Base-by-base conservation (phyloP, 1,139 yeast genomes). In the Blastobotrys apis region DNA sequence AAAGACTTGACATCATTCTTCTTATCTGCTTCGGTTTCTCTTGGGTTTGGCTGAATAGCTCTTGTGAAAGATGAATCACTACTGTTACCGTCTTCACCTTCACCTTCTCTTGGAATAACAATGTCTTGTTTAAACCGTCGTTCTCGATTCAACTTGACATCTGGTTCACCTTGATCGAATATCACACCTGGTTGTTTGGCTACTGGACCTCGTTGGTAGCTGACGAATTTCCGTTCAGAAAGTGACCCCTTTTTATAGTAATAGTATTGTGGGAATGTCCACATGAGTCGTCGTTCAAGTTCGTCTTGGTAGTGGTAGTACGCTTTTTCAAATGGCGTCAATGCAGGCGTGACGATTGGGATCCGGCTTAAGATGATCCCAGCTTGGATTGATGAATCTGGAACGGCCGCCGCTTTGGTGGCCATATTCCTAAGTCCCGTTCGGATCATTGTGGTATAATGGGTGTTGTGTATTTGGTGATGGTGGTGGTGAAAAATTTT, bases 201-300 rank as follows among this genome's bases (percentile, higher is more conserved):
- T 2, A 81, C 77, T 8, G 96, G 95, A 44, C 82, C 81, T 49
- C 73, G 74, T 62, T 90, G 95, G 39, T 84, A 81, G 56, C 81
- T 79, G 45, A 80, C 69, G 66, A 80, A 92, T 58, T 79, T 79
- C 63, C 88, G 85, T 62, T 88, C 96, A 8, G 95, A 79, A 52
- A 92, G 71, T 1, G 97, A 84, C 51, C 97, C 97, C 56, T 78
- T 83, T 63, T 84, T 85, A 70, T 83, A 92, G 70, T 88, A 94
- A 64, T 80, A 90, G 78, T 90, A 88, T 56, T 83, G 81, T 4
- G 98, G 97, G 65, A 92, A 92, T 0, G 97, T 88, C 95, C 97
- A 88, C 95, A 90, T 88, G 54, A 92, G 73, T 60, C 97, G 76
- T 59, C 81, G 81, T 73, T 90, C 90, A 50, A 92, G 73, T 62